phyloP scores from a whole-genome alignment of 768 basidiomycete genomes.

The Cystobasidium ongulense region DNA sequence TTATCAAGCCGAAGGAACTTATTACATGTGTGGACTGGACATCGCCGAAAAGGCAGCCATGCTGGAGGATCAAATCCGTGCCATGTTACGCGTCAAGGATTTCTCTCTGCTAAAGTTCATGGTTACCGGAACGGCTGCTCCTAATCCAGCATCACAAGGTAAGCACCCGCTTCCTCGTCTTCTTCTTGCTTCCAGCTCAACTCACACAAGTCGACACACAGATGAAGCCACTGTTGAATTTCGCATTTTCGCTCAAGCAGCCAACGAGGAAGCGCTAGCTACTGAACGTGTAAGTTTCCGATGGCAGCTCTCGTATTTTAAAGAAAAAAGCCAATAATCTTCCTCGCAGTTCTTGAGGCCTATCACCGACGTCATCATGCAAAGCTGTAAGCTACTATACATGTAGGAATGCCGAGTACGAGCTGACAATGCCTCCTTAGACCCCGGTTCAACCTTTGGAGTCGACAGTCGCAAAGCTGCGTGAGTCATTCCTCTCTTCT shows the following conservation, averaged over 20 bases:
- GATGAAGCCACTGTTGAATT: slow-evolving; percentile 4
- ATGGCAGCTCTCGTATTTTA: too few relatives aligned
- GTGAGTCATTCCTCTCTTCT: not conserved
- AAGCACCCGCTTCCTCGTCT: not conserved
- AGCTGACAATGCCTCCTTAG: not conserved
- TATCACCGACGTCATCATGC: not conserved
- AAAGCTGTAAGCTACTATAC: not conserved
- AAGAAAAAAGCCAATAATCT: not conserved
- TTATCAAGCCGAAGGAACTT: not conserved
- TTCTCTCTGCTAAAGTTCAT: not conserved
- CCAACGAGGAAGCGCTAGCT: not conserved
- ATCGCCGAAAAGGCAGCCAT: not conserved
- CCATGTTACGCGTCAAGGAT: not conserved
- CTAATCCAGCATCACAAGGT: not conserved
- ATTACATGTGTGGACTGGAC: not conserved
- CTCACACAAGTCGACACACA: not conserved
- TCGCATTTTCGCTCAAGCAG: slow-evolving; percentile 3
- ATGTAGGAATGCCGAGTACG: not conserved
- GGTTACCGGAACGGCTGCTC: not conserved
- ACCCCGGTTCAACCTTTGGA: not conserved
- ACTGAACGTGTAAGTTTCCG: not conserved
- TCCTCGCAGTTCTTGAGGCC: not conserved
- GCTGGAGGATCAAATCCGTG: not conserved
- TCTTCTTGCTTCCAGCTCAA: not conserved
- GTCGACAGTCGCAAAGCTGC: not conserved